Base-by-base conservation (phyloP, 495 filamentous ascomycete species). In the Aspergillus cavernicola region DNA sequence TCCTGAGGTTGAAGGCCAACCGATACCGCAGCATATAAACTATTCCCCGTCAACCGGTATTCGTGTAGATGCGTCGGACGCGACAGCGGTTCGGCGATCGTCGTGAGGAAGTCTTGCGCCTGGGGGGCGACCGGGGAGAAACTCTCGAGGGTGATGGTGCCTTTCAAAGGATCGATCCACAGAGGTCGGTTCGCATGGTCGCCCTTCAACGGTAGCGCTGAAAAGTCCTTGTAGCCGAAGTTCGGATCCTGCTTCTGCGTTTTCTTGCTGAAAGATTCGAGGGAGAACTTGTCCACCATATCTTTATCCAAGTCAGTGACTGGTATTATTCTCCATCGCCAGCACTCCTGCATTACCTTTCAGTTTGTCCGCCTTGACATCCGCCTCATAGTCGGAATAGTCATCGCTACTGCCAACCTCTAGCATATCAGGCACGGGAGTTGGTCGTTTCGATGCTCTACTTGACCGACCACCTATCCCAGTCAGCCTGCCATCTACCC, bases 41-140 rank as follows among this genome's bases (percentile, higher is more conserved):
- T 95, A 67, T 97, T 90, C 5, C 87, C 79, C 0, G 91, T 97
- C 62, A 99, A 77, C 28, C 83, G 80, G 71, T 97, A 99, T 69
- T 98, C 93, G 66, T 97, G 95, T 11, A 98, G 76, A 63, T 87
- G 90, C 9, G 79, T 83, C 37, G 93, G 92, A 31, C 93, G 82
- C 20, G 90, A 96, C 56, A 89, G 74, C 36, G 93, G 93, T 71
- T 98, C 93, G 32, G 92, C 91, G 60, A 98, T 90, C 36, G 92
- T 96, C 45, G 92, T 95, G 50, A 98, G 76, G 68, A 98, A 97
- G 66, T 96, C 90, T 58, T 95, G 89, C 2, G 90, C 93, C 62
- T 92, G 85, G 29, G 84, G 77, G 18, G 91, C 87, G 35, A 92
- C 70, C 1, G 91, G 88, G 28, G 85, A 90, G 74, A 97, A 97